phyloP scores from a whole-genome alignment of 345 rosid species.

The Syzygium aqueum region DNA sequence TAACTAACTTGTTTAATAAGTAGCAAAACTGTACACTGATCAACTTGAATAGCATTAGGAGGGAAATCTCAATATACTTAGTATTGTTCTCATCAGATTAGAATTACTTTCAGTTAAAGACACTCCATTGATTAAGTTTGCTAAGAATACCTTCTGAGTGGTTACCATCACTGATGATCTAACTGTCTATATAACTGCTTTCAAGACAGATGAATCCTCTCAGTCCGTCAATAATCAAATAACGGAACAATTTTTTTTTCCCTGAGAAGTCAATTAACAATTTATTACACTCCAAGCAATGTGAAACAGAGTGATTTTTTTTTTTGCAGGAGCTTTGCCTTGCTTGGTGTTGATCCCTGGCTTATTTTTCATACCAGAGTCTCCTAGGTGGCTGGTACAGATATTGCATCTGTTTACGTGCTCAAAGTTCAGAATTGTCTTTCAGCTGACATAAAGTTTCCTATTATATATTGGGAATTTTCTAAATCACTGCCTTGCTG shows the following conservation, averaged over 20 bases:
- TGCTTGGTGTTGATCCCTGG: slow-evolving; percentile 64
- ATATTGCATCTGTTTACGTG: neutral
- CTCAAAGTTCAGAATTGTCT: neutral
- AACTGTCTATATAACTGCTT: neutral
- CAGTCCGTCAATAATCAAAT: neutral
- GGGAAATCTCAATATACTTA: neutral
- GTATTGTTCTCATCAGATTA: neutral
- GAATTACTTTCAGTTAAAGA: neutral
- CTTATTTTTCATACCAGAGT: slow-evolving; percentile 68
- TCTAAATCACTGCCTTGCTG: neutral
- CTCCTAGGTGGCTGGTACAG: slow-evolving; percentile 80
- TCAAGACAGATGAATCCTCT: neutral
- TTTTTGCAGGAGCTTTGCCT: slow-evolving; percentile 50
- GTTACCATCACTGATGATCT: neutral
- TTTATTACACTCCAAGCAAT: neutral
- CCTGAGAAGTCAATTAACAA: neutral
- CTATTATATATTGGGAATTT: neutral
- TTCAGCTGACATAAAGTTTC: neutral
- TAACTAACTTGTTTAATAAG: neutral
- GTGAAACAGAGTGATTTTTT: neutral
- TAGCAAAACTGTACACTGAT: neutral
- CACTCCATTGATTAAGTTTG: neutral
- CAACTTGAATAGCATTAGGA: neutral
- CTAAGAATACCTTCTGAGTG: neutral
- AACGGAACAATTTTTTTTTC: neutral